These are phyloP conservation scores for Coniochaeta ligniaria DNA, from an alignment of 2,329 filamentous ascomycete species.

Conservation along the genomic window DNA sequence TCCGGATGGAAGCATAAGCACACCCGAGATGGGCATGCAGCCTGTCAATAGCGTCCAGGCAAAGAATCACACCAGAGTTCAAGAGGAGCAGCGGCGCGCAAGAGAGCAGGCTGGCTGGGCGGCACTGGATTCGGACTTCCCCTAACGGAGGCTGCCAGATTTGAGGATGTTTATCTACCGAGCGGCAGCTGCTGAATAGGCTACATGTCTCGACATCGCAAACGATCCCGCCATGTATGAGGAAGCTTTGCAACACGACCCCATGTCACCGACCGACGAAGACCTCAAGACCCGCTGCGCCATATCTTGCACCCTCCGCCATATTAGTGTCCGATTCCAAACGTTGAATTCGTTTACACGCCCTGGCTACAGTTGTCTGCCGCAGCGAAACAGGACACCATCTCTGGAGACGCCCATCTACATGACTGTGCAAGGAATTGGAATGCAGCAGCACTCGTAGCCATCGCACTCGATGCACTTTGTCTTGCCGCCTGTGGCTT, in stretches of 20 bases:
- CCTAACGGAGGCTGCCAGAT: constrained; percentile 3
- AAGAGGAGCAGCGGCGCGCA: background rate
- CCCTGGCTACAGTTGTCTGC: background rate
- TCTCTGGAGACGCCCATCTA: constrained; percentile 13
- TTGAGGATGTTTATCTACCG: background rate
- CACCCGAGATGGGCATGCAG: background rate
- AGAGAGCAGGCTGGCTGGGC: constrained; percentile 13
- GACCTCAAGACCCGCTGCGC: background rate
- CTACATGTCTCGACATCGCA: background rate
- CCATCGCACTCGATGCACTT: constrained; percentile 44
- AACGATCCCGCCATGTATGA: background rate
- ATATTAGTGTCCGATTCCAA: too few species aligned
- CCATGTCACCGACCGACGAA: background rate
- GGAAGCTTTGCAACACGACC: background rate
- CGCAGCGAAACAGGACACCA: background rate
- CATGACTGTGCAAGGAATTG: constrained; percentile 43
- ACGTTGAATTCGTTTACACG: too few species aligned
- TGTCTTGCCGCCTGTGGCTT: constrained; percentile 24
- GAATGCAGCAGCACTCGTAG: constrained; percentile 48
- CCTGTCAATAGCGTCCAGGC: background rate
- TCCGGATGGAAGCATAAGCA: constrained; percentile 9
- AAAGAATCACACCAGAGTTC: background rate
- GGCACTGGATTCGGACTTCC: constrained; percentile 9
- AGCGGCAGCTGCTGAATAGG: background rate
- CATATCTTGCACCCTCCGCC: background rate